Conservation (phyloP, 2,329 filamentous ascomycete genomes). For the Trichophyton simii region DNA sequence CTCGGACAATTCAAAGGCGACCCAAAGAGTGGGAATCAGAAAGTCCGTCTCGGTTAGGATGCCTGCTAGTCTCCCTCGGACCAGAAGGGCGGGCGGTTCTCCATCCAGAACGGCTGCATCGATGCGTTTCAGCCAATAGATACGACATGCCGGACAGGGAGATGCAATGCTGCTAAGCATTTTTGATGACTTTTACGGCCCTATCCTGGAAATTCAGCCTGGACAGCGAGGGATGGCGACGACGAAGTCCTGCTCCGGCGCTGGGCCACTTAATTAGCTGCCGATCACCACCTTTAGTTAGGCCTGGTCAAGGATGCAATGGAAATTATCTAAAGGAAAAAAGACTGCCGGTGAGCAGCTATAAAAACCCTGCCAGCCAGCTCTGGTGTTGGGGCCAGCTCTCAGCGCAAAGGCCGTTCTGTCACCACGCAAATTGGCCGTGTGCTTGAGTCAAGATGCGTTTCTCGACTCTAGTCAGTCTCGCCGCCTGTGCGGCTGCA, state of each 20-base stretch:
- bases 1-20: no score
- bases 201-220: background rate
- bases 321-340: no score
- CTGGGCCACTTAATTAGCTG: no score
- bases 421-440: background rate
- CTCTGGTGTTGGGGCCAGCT: background rate
- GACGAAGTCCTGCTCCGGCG: background rate
- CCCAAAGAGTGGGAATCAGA: no score
- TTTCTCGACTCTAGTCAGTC: constrained; percentile 3
- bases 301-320: no score
- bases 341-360: no score
- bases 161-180: background rate
- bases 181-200: background rate
- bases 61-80: background rate
- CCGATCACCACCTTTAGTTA: no score
- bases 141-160: background rate
- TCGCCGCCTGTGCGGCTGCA: constrained; percentile 2
- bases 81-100: background rate
- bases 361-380: background rate
- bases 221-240: background rate
- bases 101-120: background rate
- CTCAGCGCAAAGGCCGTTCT: background rate
- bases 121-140: background rate
- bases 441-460: constrained; percentile 1
- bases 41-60: background rate